Percentiles rank a stretch among this genome's conserved stretches.
Conservation (phyloP, 1,284 basidiomycete genomes). For the Microbotryum intermedium region DNA sequence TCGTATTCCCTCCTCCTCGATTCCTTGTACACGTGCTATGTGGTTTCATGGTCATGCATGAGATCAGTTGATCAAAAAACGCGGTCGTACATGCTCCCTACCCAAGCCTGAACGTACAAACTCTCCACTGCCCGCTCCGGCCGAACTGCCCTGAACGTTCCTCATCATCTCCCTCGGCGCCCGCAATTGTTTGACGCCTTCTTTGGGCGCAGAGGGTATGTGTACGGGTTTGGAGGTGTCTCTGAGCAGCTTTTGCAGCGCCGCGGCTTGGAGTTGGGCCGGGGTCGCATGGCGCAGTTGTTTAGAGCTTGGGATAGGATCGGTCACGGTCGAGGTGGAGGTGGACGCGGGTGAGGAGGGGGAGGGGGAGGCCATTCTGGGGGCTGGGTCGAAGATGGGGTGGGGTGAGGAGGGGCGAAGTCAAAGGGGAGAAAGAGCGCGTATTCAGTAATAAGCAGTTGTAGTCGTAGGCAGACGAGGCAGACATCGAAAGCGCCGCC, state of each 20-base stretch:
- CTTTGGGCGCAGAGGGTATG: slow-evolving; percentile 63
- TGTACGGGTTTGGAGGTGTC: slow-evolving; percentile 72
- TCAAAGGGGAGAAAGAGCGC: too few relatives aligned
- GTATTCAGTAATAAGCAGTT: too few relatives aligned
- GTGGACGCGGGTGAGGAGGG: too few relatives aligned
- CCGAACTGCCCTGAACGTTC: slow-evolving; percentile 89
- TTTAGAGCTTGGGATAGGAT: too few relatives aligned
- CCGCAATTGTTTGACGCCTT: slow-evolving; percentile 48
- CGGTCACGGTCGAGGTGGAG: too few relatives aligned
- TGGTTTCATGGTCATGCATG: neutral
- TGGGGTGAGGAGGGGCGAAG: too few relatives aligned
- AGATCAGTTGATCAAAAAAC: neutral
- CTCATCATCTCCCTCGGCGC: slow-evolving; percentile 92
- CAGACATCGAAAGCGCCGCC: too few relatives aligned
- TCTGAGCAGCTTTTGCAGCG: slow-evolving; percentile 70
- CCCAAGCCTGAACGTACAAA: slow-evolving; percentile 43
- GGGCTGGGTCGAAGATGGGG: too few relatives aligned
- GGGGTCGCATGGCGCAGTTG: slow-evolving; percentile 12
- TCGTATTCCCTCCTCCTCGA: slow-evolving; percentile 89
- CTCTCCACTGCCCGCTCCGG: slow-evolving; percentile 84
- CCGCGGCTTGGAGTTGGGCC: slow-evolving; percentile 21
- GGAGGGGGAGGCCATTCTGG: too few relatives aligned
- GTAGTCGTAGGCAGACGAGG: too few relatives aligned
- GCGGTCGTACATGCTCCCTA: too few relatives aligned
- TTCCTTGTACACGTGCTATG: slow-evolving; percentile 88